Base-by-base conservation (phyloP, 2,329 filamentous ascomycete genomes). In the Aspergillus versicolor region DNA sequence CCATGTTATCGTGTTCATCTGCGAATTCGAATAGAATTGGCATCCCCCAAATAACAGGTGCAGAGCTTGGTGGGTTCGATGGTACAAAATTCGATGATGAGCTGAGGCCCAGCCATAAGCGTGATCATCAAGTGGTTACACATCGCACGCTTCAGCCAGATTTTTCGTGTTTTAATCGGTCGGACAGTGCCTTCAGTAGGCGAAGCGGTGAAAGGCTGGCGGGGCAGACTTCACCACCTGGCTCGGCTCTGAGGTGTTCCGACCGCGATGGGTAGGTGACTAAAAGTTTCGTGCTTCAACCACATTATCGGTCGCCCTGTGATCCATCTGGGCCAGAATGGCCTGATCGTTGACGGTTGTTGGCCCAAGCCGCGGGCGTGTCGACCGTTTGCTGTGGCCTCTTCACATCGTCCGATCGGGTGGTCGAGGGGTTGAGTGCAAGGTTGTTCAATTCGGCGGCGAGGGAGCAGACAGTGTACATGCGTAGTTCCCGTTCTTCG, bases 401-500 rank as follows among this genome's bases (percentile, higher is more conserved):
- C 60, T 79, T 79, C 43, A 76, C 70, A 42, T 78, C 75, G 54
- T 77, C 75, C 21, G 67, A 57, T 52, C 71, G 65, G 45, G 65
- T 62, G 38, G 37, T 43, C 48, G 56, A 48, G 24, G 64, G 61
- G 53, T 64, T 57, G 56, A 63, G 63, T 13, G 75, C 75, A 9
- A 77, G 70, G 37, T 75, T 75, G 61, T 75, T 75, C 58, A 81
- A 73, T 53, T 79, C 76, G 12, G 73, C 72, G 2, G 77, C 76
- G 19, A 81, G 67, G 13, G 75, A 75, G n/a, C 74, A 73, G 3
- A 74, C 75, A 45, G 76, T 78, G 64, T 75, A 81, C 24, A 69
- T 70, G 37, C 77, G 72, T 6, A 81, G 67, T 60, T 81, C 78
- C 52, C 70, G 70, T 64, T 81, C 78, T 63, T 81, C 78, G 17